phyloP scores from a whole-genome alignment of 805 yeast genomes.

The Saturnispora hagleri region DNA sequence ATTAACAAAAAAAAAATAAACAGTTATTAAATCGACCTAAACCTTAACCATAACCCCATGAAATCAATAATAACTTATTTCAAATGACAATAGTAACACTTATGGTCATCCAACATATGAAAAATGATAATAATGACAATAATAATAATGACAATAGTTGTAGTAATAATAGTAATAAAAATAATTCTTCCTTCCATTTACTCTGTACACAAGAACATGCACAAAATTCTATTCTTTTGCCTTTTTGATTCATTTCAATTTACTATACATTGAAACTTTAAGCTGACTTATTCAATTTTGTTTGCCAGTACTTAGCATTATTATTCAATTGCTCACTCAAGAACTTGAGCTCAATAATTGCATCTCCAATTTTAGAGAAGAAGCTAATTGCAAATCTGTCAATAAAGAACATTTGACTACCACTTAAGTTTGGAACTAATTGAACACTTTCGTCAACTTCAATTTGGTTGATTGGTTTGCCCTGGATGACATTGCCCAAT shows the following conservation, averaged over 20 bases:
- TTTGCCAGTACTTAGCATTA: conserved; percentile 51
- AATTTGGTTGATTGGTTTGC: conserved; percentile 19
- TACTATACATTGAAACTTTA: neutral
- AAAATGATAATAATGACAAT: neutral
- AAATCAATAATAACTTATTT: neutral
- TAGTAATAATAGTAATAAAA: too few relatives aligned
- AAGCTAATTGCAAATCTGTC: conserved; percentile 71
- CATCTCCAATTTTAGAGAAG: conserved; percentile 53
- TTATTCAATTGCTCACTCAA: conserved; percentile 42
- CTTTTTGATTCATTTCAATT: neutral
- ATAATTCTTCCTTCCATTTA: neutral
- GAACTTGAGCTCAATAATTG: conserved; percentile 53
- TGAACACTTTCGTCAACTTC: conserved; percentile 35
- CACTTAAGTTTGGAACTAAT: conserved; percentile 42
- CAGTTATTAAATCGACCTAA: neutral
- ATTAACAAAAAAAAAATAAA: neutral
- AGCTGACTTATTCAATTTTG: neutral
- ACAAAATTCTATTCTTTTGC: neutral
- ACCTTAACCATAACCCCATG: neutral
- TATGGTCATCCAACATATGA: neutral
- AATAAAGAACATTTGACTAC: conserved; percentile 78
- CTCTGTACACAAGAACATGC: neutral
- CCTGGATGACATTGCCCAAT: conserved; percentile 2
- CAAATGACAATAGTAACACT: neutral
- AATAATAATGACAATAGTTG: neutral